Base-by-base conservation (phyloP, 352 stramenopile species). In the Globisporangium cederbergense region DNA sequence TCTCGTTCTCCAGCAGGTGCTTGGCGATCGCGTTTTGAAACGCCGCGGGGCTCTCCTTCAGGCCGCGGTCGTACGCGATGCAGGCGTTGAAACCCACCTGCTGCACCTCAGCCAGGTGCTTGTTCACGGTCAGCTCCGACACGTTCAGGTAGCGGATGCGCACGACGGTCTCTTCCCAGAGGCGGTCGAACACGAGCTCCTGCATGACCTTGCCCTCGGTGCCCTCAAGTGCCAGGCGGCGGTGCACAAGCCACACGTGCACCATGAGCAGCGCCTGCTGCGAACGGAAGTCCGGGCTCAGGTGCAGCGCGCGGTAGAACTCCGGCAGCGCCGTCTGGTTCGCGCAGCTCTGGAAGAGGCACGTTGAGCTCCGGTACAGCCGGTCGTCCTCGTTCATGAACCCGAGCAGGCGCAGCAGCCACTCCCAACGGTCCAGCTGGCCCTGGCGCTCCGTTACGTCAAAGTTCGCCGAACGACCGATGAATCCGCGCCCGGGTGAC, bases 191-290 rank as follows among this genome's bases (percentile, higher is more conserved):
- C 58, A 99, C 77, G 71, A 97, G 83, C 75, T 99, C 95, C 75
- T 99, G 87, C 75, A 97, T 84, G 56, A 95, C 58, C 71, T 92
- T 91, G 55, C 86, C 84, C 10, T 92, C 70, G 3, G 83, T 70
- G 65, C 92, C 85, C 57, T 95, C 83, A 9, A 81, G 67, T 46
- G 97, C 76, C 50, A 99, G 73, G 34, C 96, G 93, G 59, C 93
- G 95, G 72, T 99, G 97, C 46, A 99, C 72, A 58, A 99, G 88
- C 97, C 97, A 99, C 67, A 99, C 86, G 71, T 99, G 96, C 51
- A 90, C 88, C 62, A 98, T 94, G 18, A 98, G 72, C 58, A 99
- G 67, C 46, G 93, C 89, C 73, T 99, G 96, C 60, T 96, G 91
- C 22, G 86, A 78, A 25, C 93, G 91, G 75, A 99, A 99, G 60